These are phyloP conservation scores for Immersiporthe knoxdaviesiana DNA, from an alignment of 2,329 filamentous ascomycete species.

Conservation along the genomic window DNA sequence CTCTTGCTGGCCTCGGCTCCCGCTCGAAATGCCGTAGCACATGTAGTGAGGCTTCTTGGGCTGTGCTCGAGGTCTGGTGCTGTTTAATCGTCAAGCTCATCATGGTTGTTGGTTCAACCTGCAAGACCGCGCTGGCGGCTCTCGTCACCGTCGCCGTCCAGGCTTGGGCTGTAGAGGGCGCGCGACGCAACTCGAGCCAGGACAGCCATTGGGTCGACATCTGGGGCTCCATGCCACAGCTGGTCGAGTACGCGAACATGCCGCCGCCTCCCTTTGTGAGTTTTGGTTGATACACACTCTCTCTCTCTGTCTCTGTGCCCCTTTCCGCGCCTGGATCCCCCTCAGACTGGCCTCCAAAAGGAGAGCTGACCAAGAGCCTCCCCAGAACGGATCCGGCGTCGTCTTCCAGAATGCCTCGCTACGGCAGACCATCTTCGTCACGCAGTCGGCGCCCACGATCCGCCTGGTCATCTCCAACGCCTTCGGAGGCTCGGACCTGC, in stretches of 20 bases:
- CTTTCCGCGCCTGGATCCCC: not conserved
- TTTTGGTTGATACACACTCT: constrained; percentile 33
- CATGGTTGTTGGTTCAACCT: constrained; percentile 17
- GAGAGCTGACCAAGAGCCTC: constrained; percentile 25
- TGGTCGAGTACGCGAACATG: constrained; percentile 62
- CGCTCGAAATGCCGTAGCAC: not conserved
- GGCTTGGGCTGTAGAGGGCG: constrained; percentile 18
- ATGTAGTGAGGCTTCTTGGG: not conserved
- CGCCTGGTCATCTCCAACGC: constrained; percentile 65
- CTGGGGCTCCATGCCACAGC: constrained; percentile 66
- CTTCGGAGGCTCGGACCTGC: constrained; percentile 60
- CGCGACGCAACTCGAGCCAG: constrained; percentile 17
- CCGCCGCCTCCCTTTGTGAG: constrained; percentile 59
- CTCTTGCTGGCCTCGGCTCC: not conserved
- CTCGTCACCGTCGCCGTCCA: constrained; percentile 23
- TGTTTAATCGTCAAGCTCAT: constrained; percentile 10
- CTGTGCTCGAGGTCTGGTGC: constrained; percentile 4
- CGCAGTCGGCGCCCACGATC: constrained; percentile 55
- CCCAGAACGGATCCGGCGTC: constrained; percentile 53
- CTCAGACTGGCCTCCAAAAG: not conserved
- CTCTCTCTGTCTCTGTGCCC: not conserved
- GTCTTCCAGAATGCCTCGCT: constrained; percentile 63
- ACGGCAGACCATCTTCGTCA: constrained; percentile 63
- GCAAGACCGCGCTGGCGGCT: constrained; percentile 22
- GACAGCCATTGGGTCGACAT: constrained; percentile 61